Conservation (phyloP, 495 filamentous ascomycete genomes). For the Aspergillus cavernicola region DNA sequence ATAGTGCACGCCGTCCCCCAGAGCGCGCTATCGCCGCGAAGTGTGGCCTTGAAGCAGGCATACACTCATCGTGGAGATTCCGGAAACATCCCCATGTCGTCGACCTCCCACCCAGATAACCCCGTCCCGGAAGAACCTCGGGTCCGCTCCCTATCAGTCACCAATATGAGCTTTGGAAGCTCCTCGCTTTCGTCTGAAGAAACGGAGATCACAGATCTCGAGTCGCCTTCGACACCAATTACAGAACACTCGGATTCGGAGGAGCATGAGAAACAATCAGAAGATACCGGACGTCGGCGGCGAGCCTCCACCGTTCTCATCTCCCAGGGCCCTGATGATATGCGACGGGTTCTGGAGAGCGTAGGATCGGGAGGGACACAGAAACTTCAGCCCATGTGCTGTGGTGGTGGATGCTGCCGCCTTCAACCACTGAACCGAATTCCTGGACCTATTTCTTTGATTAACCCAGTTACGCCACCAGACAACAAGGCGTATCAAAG, state of each 20-base stretch:
- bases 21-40: constrained; percentile 24
- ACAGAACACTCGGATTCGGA: constrained; percentile 53
- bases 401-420: constrained; percentile 90
- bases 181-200: constrained; percentile 33
- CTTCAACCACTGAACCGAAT: constrained; percentile 50
- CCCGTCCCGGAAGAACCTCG: constrained; percentile 55
- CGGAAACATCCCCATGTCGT: constrained; percentile 39
- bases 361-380: constrained; percentile 43
- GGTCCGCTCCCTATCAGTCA: constrained; percentile 37
- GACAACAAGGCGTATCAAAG: constrained; percentile 81
- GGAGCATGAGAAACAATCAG: constrained; percentile 28
- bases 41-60: constrained; percentile 22
- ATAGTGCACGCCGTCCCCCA: constrained; percentile 35
- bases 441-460: constrained; percentile 49
- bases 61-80: constrained; percentile 27
- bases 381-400: constrained; percentile 67
- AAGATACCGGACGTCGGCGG: constrained; percentile 44
- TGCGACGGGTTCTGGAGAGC: constrained; percentile 57
- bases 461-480: constrained; percentile 57
- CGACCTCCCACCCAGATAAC: constrained; percentile 53
- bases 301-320: constrained; percentile 80
- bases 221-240: constrained; percentile 48
- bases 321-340: constrained; percentile 69
- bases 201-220: constrained; percentile 38
- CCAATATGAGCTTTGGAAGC: constrained; percentile 43